These are phyloP conservation scores for Triticum aestivum DNA, from an alignment of 176 grass and related monocot species.

Conservation along the genomic window DNA sequence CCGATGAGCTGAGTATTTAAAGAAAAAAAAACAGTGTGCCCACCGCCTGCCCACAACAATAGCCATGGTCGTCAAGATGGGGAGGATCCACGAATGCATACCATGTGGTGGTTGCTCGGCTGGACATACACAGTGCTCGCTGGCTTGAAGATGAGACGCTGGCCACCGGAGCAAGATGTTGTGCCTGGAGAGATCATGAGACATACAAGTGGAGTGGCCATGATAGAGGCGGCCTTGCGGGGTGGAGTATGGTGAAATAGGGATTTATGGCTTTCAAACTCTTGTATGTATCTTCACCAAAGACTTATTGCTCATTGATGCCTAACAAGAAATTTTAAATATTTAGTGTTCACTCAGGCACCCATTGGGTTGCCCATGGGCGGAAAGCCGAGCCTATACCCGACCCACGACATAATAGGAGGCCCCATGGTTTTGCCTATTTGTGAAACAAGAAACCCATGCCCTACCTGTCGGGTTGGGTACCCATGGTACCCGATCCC, in stretches of 20 bases:
- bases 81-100: background rate
- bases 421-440: background rate
- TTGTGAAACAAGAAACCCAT: background rate
- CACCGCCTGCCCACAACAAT: background rate
- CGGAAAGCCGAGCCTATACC: background rate
- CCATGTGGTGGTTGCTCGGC: background rate
- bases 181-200: background rate
- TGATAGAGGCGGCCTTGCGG: background rate
- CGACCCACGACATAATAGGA: background rate
- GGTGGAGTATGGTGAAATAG: background rate
- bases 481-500: background rate
- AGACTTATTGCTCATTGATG: background rate
- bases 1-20: no score
- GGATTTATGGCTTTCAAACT: background rate
- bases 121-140: background rate
- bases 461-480: background rate
- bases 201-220: background rate
- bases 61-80: background rate
- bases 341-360: background rate
- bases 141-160: background rate
- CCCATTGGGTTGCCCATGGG: background rate
- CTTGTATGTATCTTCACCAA: background rate
- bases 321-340: no score
- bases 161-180: background rate
- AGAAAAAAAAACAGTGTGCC: no score